These are phyloP conservation scores for Verticillium dahliae DNA, from an alignment of 2,329 filamentous ascomycete species.

Conservation along the genomic window DNA sequence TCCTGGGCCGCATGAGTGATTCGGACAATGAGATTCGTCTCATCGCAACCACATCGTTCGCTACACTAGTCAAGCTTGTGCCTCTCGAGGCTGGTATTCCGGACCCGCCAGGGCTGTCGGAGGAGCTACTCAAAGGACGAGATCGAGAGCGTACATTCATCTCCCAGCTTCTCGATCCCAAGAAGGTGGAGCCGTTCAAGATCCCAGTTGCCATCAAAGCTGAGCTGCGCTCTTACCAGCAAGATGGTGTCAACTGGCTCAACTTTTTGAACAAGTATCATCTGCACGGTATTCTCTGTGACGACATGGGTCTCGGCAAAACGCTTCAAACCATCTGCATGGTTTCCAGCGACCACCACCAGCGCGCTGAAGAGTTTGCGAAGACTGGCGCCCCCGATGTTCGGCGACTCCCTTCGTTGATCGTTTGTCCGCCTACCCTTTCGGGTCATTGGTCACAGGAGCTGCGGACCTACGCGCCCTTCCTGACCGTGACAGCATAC, in stretches of 20 bases:
- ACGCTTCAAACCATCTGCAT: conserved; percentile 97
- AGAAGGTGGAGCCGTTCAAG: conserved; percentile 90
- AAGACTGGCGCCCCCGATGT: conserved; percentile 74
- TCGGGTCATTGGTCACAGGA: conserved; percentile 99
- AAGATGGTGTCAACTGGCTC: conserved; percentile 98
- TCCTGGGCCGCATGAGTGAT: conserved; percentile 96
- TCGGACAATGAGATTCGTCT: conserved; percentile 93
- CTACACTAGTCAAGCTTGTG: conserved; percentile 92
- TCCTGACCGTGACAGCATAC: conserved; percentile 83
- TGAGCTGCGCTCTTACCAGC: conserved; percentile 91
- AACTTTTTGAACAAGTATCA: conserved; percentile 98
- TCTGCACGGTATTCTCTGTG: conserved; percentile 94
- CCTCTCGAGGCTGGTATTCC: conserved; percentile 96
- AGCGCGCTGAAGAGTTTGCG: conserved; percentile 82
- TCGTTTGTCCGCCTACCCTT: conserved; percentile 91
- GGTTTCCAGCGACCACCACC: conserved; percentile 93
- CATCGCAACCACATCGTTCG: conserved; percentile 93
- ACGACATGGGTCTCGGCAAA: conserved; percentile 98
- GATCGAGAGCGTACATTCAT: conserved; percentile 96
- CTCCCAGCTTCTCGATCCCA: conserved; percentile 88
- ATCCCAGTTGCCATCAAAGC: conserved; percentile 98
- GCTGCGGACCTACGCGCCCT: conserved; percentile 90
- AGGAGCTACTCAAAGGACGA: conserved; percentile 80
- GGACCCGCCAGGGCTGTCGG: conserved; percentile 86
- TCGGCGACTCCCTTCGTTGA: conserved; percentile 78